Base-by-base conservation (phyloP, 2,329 filamentous ascomycete species). In the Fusarium denticulatum region DNA sequence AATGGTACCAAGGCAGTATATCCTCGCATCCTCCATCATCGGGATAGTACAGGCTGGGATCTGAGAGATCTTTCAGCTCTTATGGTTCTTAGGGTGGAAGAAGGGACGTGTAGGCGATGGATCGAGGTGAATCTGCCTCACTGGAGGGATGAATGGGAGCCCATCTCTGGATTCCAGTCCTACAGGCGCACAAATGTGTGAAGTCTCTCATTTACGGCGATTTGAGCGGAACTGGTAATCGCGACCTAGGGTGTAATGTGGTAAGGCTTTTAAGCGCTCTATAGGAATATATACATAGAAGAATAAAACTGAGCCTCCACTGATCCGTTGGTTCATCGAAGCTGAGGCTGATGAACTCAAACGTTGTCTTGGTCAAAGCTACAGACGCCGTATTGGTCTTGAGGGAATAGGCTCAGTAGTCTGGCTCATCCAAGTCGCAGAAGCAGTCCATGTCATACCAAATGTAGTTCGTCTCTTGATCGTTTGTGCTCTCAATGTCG, bases 311-410 rank as follows among this genome's bases (percentile, higher is more conserved):
- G 9, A 15, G 18, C 26, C 13, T 28, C 14, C 15, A 2, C 13
- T 28, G 3, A 7, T 22, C 26, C 3, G 4, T 26, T 46, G 3
- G 0, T 11, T 4, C 8, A 28, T 22, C 4, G 9, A 22, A 46
- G 0, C 13, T 22, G 4, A 22, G 9, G 43, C 9, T 46, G 4
- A 3, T 15, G 6, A 28, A 28, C 18, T 11, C 13, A 0, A 3
- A 5, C 1, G 3, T 3, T 18, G 0, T 28, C 18, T 15, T 28
- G 10, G 0, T 18, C 5, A 7, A 28, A 6, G 9, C 26, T 0
- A 22, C 26, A 11, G 3, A 15, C 9, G 4, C 20, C 6, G 9
- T 7, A 16, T 3, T 15, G 45, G 1, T 4, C 43, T 46, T 46
- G 4, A 18, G 12, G 12, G 3, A 10, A 12, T 6, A 26, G 12